Base-by-base conservation (phyloP, 345 rosid species). In the Stellera chamaejasme region DNA sequence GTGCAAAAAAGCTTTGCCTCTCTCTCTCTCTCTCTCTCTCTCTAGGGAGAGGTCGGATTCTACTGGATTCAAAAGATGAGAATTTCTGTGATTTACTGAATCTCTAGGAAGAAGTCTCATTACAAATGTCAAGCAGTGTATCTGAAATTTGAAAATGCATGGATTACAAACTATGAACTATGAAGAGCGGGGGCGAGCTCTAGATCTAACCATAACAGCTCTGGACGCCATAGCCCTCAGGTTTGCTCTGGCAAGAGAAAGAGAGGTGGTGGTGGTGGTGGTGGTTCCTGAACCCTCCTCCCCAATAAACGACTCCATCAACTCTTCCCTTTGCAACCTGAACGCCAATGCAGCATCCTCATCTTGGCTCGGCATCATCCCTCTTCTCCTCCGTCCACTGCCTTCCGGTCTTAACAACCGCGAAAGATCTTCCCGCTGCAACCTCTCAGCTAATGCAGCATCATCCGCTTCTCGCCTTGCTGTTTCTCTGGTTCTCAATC, bases 151-250 rank as follows among this genome's bases (percentile, higher is more conserved):
- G 23, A 19, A 19, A 19, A 19, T 19, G 23, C 23, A 19, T 19
- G 23, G 1, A 19, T 19, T 19, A 19, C 23, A 19, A 0, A 19
- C 23, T 19, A 19, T n/a, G 7, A 7, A 1, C 2, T 32, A 32
- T 32, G 39, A 32, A 32, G 39, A 32, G 39, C n/a, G n/a, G n/a
- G 39, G 39, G 4, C 45, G 75, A 43, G 72, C 50, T 74, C 88
- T 74, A 10, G 63, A 64, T 5, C 87, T 72, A 44, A 69, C 27
- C 56, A 52, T 79, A 50, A 74, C 59, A 54, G 96, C 97, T 70
- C 92, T 82, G 45, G 99, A 82, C 56, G 95, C 96, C 92, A 89
- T 81, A 16, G 97, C 96, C 77, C 97, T 76, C 55, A 87, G 59
- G 67, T 89, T 93, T 66, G 83, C 83, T 81, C 95, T 81, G 43